phyloP scores from a whole-genome alignment of 148 eudicot species.

The Hydrangea macrophylla region DNA sequence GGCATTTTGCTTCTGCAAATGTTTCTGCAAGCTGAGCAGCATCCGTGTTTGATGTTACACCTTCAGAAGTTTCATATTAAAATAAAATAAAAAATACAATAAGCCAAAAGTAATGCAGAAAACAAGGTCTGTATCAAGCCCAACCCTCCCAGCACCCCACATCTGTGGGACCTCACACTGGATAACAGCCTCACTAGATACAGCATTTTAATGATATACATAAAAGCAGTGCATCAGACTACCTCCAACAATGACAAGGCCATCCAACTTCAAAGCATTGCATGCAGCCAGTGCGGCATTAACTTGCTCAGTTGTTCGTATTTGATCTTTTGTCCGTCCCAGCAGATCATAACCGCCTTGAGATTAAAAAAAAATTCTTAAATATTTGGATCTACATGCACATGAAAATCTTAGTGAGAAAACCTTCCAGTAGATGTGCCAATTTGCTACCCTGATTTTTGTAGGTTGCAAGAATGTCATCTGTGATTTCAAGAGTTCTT shows the following conservation, averaged over 20 bases:
- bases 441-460: constrained; percentile 78
- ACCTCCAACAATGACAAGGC: constrained; percentile 97
- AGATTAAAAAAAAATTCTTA: constrained; percentile 7
- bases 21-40: constrained; percentile 98
- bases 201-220: not conserved
- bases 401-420: not conserved
- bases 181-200: not conserved
- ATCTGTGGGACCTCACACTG: not conserved
- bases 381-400: not conserved
- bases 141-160: not conserved
- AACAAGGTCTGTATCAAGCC: not conserved
- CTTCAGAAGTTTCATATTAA: constrained; percentile 31
- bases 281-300: constrained; percentile 87
- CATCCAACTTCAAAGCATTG: constrained; percentile 74
- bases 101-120: not conserved
- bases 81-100: not conserved
- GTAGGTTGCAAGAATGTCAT: constrained; percentile 78
- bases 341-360: constrained; percentile 92
- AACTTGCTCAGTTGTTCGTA: constrained; percentile 90
- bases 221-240: not conserved
- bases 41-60: constrained; percentile 97
- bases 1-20: constrained; percentile 87
- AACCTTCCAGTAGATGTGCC: not conserved
- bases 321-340: constrained; percentile 96
- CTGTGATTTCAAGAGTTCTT: constrained; percentile 78